Evolutionary conservation across 176 grass and related monocot genomes (phyloP), one percentile per base, ranked within the genome.

Genomic region (Musa schizocarpa): DNA sequence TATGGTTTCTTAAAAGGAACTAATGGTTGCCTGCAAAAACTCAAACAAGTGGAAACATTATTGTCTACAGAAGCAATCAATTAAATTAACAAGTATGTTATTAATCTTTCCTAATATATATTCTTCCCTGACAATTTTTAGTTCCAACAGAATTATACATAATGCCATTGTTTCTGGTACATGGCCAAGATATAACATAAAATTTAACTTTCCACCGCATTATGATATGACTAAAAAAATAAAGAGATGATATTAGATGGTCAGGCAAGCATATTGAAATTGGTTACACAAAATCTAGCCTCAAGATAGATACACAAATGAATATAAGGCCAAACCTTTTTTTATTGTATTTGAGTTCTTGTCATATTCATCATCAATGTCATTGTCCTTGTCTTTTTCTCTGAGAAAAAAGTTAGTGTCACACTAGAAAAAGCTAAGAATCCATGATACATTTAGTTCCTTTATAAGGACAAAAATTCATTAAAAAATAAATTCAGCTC

Each of bases 311-410:
- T 51, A 77, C 23, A 76, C 23, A 76, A 26, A 77, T 77, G 52
- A 49, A 76, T 19, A 53, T 21, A 72, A 34, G 54, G 54, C n/a
- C 59, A 11, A 82, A 92, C 89, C 85, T 85, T 88, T 97, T 87
- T 67, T 85, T 79, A 52, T 90, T 83, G 74, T 85, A 20, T 61
- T 14, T 73, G 19, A 50, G 71, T 85, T 88, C 74, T 92, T 59
- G 6, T 1, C 34, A 0, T 24, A 71, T 72, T 88, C 74, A 53
- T 88, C 89, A 12, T 86, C 86, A 13, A 52, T 63, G 10, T 80
- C 71, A 25, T 82, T 62, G 8, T 74, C 69, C 74, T 50, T 79
- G 9, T 81, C 86, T 63, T 81, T 79, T 54, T 82, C 86, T 68
- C 93, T 97, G 71, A 3, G 84, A 59, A 81, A 26, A 62, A 25